Percentiles rank a stretch among this genome's conserved stretches.
These are phyloP conservation scores for sorghum (Sorghum bicolor) DNA, from an alignment of 176 grass and related monocot genomes.

Conservation along the genomic window DNA sequence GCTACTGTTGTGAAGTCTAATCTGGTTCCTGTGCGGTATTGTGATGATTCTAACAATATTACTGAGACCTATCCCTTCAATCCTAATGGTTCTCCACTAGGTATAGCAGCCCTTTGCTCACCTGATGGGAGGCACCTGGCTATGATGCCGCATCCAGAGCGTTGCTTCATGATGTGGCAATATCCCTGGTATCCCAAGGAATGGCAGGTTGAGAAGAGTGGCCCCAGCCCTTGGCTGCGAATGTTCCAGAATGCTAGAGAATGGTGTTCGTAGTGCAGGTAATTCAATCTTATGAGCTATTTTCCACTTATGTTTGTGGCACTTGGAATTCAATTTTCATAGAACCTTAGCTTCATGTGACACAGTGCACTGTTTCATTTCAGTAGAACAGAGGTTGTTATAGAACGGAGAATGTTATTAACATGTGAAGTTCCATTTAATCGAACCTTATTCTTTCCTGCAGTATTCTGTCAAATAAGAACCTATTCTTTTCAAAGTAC, in stretches of 20 bases:
- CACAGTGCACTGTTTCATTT: not conserved
- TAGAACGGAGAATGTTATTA: not conserved
- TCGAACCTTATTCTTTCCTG: not conserved
- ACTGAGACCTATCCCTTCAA: constrained; percentile 90
- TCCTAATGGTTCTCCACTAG: constrained; percentile 86
- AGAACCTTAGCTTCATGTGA: not conserved
- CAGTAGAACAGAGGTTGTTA: not conserved
- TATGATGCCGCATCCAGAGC: constrained; percentile 96
- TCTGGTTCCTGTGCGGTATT: constrained; percentile 75
- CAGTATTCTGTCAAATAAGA: not conserved
- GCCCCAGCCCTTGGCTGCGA: constrained; percentile 76
- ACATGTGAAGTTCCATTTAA: not conserved
- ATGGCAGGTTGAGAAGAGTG: constrained; percentile 68
- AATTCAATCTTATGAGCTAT: not conserved
- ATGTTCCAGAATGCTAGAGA: constrained; percentile 95
- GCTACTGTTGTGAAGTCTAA: constrained; percentile 51
- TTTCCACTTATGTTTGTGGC: not conserved
- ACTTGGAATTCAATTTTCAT: not conserved
- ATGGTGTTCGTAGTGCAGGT: constrained; percentile 69
- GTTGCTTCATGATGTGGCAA: constrained; percentile 99
- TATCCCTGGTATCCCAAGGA: constrained; percentile 92
- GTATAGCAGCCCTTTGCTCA: constrained; percentile 83
- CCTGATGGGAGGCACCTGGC: constrained; percentile 87
- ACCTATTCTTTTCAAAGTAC: not conserved
- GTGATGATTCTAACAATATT: constrained; percentile 61